Evolutionary conservation across 805 yeast genomes (phyloP).

Genomic region (Yamadazyma philogaea): DNA sequence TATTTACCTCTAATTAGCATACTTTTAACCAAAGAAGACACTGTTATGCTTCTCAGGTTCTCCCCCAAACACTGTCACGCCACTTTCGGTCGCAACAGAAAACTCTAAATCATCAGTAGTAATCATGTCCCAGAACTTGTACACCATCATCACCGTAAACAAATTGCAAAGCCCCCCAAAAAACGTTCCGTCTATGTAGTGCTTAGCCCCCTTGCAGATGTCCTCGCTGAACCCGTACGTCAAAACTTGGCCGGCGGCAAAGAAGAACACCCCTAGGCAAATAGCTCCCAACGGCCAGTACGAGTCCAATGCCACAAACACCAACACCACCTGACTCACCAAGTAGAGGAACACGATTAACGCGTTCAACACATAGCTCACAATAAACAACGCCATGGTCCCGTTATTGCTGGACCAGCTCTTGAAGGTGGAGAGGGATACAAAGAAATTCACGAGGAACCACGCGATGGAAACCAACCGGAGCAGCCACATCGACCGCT

Average conservation of each 20-base stretch:
- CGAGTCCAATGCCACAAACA: slow-evolving; percentile 63
- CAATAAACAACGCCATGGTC: slow-evolving; percentile 67
- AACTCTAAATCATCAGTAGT: slow-evolving; percentile 94
- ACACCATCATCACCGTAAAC: slow-evolving; percentile 88
- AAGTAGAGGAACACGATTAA: slow-evolving; percentile 60
- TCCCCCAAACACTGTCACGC: slow-evolving; percentile 27
- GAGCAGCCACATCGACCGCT: slow-evolving; percentile 54
- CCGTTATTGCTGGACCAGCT: slow-evolving; percentile 47
- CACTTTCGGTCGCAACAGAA: slow-evolving; percentile 55
- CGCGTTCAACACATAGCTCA: slow-evolving; percentile 71
- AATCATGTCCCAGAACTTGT: slow-evolving; percentile 94
- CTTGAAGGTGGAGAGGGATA: slow-evolving; percentile 71
- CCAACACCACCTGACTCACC: slow-evolving; percentile 64
- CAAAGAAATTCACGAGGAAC: slow-evolving; percentile 63
- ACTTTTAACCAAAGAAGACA: slow-evolving; percentile 11
- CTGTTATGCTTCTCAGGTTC: slow-evolving; percentile 32
- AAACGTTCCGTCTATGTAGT: slow-evolving; percentile 87
- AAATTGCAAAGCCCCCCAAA: slow-evolving; percentile 79
- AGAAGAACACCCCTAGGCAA: slow-evolving; percentile 64
- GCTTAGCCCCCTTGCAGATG: slow-evolving; percentile 71
- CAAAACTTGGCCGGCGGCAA: slow-evolving; percentile 75
- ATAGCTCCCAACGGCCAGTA: slow-evolving; percentile 93
- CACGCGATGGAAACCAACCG: slow-evolving; percentile 52
- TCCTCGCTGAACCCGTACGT: slow-evolving; percentile 63
- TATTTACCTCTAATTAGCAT: not conserved